A percentile compares a stretch with the other conserved stretches of the same genome.
phyloP scores from a whole-genome alignment of 768 basidiomycete species.

The Austroboletus festivus region DNA sequence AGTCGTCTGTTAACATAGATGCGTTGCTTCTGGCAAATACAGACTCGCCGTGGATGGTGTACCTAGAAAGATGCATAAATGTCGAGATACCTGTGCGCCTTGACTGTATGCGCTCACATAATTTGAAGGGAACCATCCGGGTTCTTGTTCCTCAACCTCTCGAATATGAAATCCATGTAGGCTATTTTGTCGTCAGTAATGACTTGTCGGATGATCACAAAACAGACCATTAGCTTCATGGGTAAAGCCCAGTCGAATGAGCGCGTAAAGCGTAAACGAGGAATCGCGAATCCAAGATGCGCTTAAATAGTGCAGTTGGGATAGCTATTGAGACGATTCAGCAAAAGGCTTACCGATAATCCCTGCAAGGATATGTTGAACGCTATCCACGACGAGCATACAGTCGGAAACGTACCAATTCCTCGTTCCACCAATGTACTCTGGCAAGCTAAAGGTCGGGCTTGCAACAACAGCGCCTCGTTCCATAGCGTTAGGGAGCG shows the following conservation, averaged over 20 bases:
- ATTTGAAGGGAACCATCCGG: slow-evolving; percentile 91
- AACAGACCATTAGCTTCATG: slow-evolving; percentile 81
- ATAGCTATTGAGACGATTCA: background rate
- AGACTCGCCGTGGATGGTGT: slow-evolving; percentile 80
- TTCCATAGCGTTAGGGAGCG: slow-evolving; percentile 1
- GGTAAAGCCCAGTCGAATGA: slow-evolving; percentile 92
- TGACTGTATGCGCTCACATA: slow-evolving; percentile 48
- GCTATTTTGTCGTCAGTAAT: slow-evolving; percentile 38
- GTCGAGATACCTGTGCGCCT: background rate
- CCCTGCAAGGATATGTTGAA: slow-evolving; percentile 37
- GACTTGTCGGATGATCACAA: background rate
- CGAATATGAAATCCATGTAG: slow-evolving; percentile 90
- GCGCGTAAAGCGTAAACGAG: slow-evolving; percentile 91
- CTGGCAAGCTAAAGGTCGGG: slow-evolving; percentile 92
- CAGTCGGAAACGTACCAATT: slow-evolving; percentile 62
- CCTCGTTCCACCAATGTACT: slow-evolving; percentile 84
- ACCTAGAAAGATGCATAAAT: slow-evolving; percentile 33
- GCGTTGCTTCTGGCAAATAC: background rate
- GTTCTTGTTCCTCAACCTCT: slow-evolving; percentile 78
- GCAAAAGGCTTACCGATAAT: slow-evolving; percentile 50
- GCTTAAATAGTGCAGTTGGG: slow-evolving; percentile 31
- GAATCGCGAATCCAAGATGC: slow-evolving; percentile 95
- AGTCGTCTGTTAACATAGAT: background rate
- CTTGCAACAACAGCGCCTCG: slow-evolving; percentile 89
- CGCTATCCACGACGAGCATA: background rate